These are phyloP conservation scores for Aspergillus latus DNA, from an alignment of 2,329 filamentous ascomycete species.

Conservation along the genomic window DNA sequence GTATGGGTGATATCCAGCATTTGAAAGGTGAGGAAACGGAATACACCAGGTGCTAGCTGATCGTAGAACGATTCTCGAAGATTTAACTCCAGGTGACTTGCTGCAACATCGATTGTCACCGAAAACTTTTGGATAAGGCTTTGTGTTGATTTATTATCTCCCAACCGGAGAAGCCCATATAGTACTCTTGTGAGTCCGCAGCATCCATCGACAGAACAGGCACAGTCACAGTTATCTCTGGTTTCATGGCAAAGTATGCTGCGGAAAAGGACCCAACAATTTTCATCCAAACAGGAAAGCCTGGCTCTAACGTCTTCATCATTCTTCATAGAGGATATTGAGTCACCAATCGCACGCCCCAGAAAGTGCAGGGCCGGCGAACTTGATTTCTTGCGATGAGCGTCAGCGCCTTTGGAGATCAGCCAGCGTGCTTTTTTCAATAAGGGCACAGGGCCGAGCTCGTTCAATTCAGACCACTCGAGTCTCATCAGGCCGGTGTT, in stretches of 20 bases:
- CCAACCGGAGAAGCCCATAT: constrained; percentile 9
- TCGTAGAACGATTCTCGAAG: not conserved
- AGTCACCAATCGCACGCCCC: constrained; percentile 5
- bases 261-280: constrained; percentile 1
- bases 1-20: constrained; percentile 14
- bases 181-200: constrained; percentile 11
- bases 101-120: not conserved
- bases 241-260: constrained; percentile 8
- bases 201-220: constrained; percentile 15
- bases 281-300: not conserved
- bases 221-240: constrained; percentile 13
- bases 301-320: not conserved
- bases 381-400: constrained; percentile 5
- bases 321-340: not conserved
- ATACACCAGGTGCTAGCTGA: constrained; percentile 6
- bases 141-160: not conserved
- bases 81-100: not conserved
- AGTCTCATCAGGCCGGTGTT: constrained; percentile 9
- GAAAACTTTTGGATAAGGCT: not conserved
- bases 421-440: constrained; percentile 14
- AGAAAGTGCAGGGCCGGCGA: constrained; percentile 9
- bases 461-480: not conserved
- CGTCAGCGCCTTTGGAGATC: constrained; percentile 14
- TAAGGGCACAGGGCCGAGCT: not conserved
- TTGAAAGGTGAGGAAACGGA: constrained; percentile 12